Base-by-base conservation (phyloP, 2,329 filamentous ascomycete species). In the Westerdykella sp. region DNA sequence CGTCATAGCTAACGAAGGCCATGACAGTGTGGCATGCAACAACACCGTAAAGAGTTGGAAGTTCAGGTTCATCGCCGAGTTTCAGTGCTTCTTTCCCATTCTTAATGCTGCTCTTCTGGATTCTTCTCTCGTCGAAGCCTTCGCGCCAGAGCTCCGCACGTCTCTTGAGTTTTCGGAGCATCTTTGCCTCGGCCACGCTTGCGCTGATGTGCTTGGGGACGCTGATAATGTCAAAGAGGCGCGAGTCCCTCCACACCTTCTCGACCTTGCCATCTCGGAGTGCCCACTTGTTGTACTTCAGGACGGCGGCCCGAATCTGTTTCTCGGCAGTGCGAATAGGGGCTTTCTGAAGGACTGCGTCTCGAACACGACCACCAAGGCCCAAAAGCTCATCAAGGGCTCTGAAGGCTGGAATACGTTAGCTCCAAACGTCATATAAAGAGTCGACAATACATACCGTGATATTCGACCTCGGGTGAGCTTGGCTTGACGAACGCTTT, bases 31-130 rank as follows among this genome's bases (percentile, higher is more conserved):
- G 72, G 15, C 70, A 74, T 6, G 77, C 67, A n/a, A 80, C 62
- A 36, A 80, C 66, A 2, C 74, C 78, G 38, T 76, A 75, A 3
- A 81, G 60, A 1, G 76, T 74, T 0, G 78, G 77, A 18, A 58
- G 44, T 16, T 43, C 39, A 1, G 59, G 55, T 14, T 39, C 37
- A 35, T 49, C 43, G 12, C 42, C 44, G 10, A 18, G 28, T 14
- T 23, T 38, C 21, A 11, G 13, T 14, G 15, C 32, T 7, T 14
- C 32, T 10, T 28, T 28, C 30, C 14, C 10, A 12, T 41, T 30
- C 18, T 31, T 37, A 10, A 15, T 6, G n/a, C n/a, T 13, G 28
- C 23, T 22, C 28, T 35, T 32, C 44, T 46, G 47, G 31, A 16
- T 46, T 48, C 37, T 48, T 18, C 44, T 46, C 6, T 59, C 55